Conservation (phyloP, 179 eudicot species). For the Heliamphora pulchella region DNA sequence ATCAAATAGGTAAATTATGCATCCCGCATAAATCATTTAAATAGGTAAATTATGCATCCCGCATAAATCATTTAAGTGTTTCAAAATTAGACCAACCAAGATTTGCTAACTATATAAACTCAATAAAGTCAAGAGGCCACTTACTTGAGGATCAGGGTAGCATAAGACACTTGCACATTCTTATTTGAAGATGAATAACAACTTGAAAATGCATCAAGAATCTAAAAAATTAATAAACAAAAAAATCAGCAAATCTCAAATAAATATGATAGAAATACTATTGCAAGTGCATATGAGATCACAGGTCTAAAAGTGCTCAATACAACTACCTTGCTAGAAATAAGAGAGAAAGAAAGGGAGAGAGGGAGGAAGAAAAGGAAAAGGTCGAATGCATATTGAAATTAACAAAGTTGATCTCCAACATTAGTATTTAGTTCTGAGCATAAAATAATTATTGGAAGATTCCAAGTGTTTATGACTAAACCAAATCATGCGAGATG, state of each 20-base stretch:
- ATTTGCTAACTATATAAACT: not conserved
- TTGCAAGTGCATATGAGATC: not conserved
- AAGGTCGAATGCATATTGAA: not conserved
- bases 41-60: too few relatives aligned
- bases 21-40: too few relatives aligned
- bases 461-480: too few relatives aligned
- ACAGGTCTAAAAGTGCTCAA: conserved; percentile 6
- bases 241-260: not conserved
- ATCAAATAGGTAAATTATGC: too few relatives aligned
- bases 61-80: too few relatives aligned
- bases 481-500: too few relatives aligned
- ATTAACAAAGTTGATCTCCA: not conserved
- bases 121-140: conserved; percentile 14
- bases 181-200: conserved; percentile 67
- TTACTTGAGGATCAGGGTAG: conserved; percentile 92
- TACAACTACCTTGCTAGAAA: not conserved
- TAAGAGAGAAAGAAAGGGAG: not conserved
- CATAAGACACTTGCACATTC: conserved; percentile 74
- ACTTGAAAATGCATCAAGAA: conserved; percentile 78
- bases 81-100: not conserved
- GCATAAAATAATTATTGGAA: too few relatives aligned
- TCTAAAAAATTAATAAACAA: conserved; percentile 39
- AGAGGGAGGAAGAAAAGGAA: too few relatives aligned
- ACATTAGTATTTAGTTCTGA: not conserved
- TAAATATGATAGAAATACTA: not conserved